Evolutionary conservation across 805 yeast genomes (phyloP), one percentile per base, ranked within the genome.

Genomic region (Suhomyces faveliae): DNA sequence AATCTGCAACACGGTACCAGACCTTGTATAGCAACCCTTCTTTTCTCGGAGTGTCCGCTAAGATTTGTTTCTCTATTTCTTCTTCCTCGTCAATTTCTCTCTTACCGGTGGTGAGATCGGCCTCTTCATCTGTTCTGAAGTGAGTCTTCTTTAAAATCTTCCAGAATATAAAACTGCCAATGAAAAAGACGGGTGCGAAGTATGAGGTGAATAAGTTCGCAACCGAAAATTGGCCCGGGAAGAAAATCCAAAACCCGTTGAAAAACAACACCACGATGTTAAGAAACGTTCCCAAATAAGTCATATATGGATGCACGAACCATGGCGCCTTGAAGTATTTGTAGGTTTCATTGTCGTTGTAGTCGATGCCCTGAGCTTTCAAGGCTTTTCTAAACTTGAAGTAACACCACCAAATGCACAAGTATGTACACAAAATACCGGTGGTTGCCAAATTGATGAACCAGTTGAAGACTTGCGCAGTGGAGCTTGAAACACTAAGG

Each of bases 381-480:
- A 62, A 58, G 5, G 66, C 66, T 40, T 38, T 57, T 53, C 59
- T 61, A 54, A 62, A 66, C 48, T 65, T 64, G 58, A 87, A 20
- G 86, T 80, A 40, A 74, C 62, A 55, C 82, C 70, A 59, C 86
- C 80, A 49, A 76, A 70, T 45, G 75, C 71, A 67, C 80, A 85
- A 61, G 81, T 84, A 58, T 77, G 77, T 61, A 83, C 73, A 60
- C 84, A 89, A 25, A 86, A 84, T 30, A 82, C 69, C 71, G n/a
- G 71, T 81, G 3, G 94, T 85, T 44, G 84, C 84, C 49, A 87
- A 67, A 56, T 85, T 84, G 49, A 85, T 79, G 43, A 87, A 71
- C 91, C 92, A 87, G 57, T 74, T 76, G 51, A 87, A 73, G 3
- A 87, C 94, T 2, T 76, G 75, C 12, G 81, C 79, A 21, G 91